A percentile compares a stretch with the other conserved stretches of the same genome.
phyloP scores from a whole-genome alignment of 139 green algal genomes.

The Pycnococcus provasolii region DNA sequence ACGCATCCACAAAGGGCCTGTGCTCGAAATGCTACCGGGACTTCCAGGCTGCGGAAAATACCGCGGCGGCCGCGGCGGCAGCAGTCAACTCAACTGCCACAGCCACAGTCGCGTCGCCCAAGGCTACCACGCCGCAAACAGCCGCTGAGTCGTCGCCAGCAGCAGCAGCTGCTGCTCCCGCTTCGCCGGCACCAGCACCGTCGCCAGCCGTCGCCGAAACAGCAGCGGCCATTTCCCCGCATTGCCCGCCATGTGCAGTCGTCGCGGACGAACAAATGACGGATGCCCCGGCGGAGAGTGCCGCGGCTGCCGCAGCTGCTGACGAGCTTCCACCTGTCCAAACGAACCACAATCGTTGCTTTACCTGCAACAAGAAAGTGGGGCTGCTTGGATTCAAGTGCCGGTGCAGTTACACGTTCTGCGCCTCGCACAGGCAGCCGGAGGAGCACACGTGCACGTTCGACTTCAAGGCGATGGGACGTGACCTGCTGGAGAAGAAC shows the following conservation, averaged over 20 bases:
- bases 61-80: no score
- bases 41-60: neutral
- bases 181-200: no score
- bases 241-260: no score
- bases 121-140: no score
- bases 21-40: slow-evolving; percentile 1
- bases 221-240: no score
- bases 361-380: slow-evolving; percentile 43
- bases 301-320: slow-evolving; percentile 13
- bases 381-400: slow-evolving; percentile 81
- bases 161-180: no score
- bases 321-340: neutral
- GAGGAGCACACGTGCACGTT: slow-evolving; percentile 69
- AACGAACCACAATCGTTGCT: slow-evolving; percentile 26
- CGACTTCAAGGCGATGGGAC: slow-evolving; percentile 61
- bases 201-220: no score
- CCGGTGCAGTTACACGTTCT: slow-evolving; percentile 64
- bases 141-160: no score
- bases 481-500: slow-evolving; percentile 40
- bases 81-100: no score
- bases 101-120: no score
- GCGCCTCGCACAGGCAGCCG: slow-evolving; percentile 59
- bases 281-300: neutral
- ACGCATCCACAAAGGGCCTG: neutral
- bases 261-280: no score